Evolutionary conservation across 2,329 filamentous ascomycete genomes (phyloP).

Genomic region (Colletotrichum lindemuthianum): DNA sequence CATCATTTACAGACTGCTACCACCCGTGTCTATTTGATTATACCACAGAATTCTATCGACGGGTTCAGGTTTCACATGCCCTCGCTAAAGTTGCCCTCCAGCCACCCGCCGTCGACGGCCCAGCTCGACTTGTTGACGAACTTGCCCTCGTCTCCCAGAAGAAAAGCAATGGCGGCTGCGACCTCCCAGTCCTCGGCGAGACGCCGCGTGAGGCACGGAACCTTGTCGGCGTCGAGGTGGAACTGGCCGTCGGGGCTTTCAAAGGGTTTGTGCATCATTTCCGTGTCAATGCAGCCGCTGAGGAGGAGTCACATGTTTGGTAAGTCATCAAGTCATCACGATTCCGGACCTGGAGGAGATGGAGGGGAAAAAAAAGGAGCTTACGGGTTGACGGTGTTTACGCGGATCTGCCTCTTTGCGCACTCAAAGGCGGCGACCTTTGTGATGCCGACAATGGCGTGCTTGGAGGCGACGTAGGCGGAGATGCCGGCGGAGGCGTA

Average conservation of each 20-base stretch:
- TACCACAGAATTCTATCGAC: no score
- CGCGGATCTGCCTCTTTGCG: conserved; percentile 32
- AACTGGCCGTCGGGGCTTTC: conserved; percentile 37
- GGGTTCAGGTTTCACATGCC: background rate
- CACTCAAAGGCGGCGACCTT: conserved; percentile 42
- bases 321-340: conserved; percentile 16
- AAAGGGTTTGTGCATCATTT: conserved; percentile 42
- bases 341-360: background rate
- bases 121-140: conserved; percentile 41
- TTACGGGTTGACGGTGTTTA: conserved; percentile 31
- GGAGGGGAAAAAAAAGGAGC: background rate
- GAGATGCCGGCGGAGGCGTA: conserved; percentile 47
- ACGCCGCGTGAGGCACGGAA: conserved; percentile 42
- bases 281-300: conserved; percentile 43
- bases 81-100: conserved; percentile 49
- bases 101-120: conserved; percentile 45
- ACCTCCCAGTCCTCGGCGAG: conserved; percentile 43
- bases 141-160: conserved; percentile 45
- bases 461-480: conserved; percentile 47
- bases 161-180: conserved; percentile 43
- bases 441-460: conserved; percentile 43
- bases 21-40: background rate
- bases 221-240: conserved; percentile 22
- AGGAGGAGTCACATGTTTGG: no score
- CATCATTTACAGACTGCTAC: no score